Conservation (phyloP, 1,139 yeast species). For the Scheffersomyces parashehatae region DNA sequence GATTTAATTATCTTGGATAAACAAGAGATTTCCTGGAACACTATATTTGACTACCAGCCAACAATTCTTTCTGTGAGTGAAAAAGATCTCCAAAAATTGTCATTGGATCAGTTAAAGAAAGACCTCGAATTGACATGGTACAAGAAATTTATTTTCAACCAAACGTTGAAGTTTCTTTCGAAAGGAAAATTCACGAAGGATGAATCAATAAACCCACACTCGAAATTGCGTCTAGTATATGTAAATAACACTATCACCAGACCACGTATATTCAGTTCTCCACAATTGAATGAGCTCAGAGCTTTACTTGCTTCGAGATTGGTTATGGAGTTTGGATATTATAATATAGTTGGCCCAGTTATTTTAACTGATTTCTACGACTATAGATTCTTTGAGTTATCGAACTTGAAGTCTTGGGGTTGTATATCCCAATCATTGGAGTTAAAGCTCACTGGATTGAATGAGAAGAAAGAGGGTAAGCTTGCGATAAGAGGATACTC, state of each 20-base stretch:
- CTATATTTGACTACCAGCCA: constrained; percentile 18
- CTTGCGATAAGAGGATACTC: constrained; percentile 64
- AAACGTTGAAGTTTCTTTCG: constrained; percentile 23
- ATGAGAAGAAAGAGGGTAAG: constrained; percentile 44
- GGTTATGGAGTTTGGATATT: constrained; percentile 51
- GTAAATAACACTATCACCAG: constrained; percentile 25
- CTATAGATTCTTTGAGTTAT: constrained; percentile 43
- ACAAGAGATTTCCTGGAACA: constrained; percentile 8
- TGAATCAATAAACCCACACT: constrained; percentile 1
- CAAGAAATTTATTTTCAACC: constrained; percentile 16
- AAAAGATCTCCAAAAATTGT: constrained; percentile 8
- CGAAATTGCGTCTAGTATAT: constrained; percentile 42
- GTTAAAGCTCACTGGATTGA: constrained; percentile 41
- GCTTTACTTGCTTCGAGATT: constrained; percentile 51
- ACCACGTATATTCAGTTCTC: constrained; percentile 18
- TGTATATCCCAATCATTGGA: constrained; percentile 54
- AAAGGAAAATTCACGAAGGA: constrained; percentile 31
- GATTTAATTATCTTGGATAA: constrained; percentile 15
- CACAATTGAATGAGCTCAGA: constrained; percentile 43
- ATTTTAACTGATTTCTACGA: constrained; percentile 62
- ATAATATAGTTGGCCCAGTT: constrained; percentile 57
- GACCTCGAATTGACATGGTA: constrained; percentile 11
- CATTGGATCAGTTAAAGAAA: constrained; percentile 4
- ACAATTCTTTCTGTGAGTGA: constrained; percentile 24
- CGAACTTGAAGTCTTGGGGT: constrained; percentile 32